Percentiles rank a stretch among this genome's conserved stretches.
These are phyloP conservation scores for Vigna radiata DNA, from an alignment of 306 rosid species.

Conservation along the genomic window DNA sequence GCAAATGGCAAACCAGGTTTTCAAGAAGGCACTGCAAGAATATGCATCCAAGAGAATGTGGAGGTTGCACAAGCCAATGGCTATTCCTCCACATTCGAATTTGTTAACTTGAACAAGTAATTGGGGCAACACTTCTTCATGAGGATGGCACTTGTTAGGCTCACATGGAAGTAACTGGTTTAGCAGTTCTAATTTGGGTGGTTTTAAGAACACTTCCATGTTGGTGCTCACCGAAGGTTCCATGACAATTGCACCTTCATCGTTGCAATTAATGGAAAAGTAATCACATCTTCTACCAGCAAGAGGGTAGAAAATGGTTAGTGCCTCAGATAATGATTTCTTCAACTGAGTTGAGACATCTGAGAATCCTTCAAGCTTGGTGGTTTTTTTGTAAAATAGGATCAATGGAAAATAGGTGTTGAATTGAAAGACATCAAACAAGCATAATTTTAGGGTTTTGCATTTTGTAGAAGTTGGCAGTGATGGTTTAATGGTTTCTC, in stretches of 20 bases:
- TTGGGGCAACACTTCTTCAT: slow-evolving; percentile 36
- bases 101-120: slow-evolving; percentile 56
- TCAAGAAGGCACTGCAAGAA: slow-evolving; percentile 43
- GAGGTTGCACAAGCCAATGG: slow-evolving; percentile 51
- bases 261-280: slow-evolving; percentile 50
- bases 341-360: slow-evolving; percentile 39
- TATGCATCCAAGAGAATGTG: slow-evolving; percentile 57
- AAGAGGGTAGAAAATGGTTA: slow-evolving; percentile 51
- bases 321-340: slow-evolving; percentile 52
- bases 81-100: slow-evolving; percentile 66
- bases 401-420: slow-evolving; percentile 48
- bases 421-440: slow-evolving; percentile 50
- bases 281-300: slow-evolving; percentile 50
- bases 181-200: slow-evolving; percentile 40
- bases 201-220: slow-evolving; percentile 57
- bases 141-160: slow-evolving; percentile 45
- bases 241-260: slow-evolving; percentile 53
- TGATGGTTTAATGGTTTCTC: slow-evolving; percentile 57
- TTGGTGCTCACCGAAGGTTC: slow-evolving; percentile 49
- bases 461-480: slow-evolving; percentile 27
- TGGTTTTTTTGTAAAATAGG: too few species aligned
- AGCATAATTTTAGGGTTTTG: slow-evolving; percentile 41
- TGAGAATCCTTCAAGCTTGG: slow-evolving; percentile 6
- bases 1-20: slow-evolving; percentile 52
- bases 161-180: slow-evolving; percentile 55